phyloP scores from a whole-genome alignment of 208 protist genomes.

The Wallacemonas collosoma region DNA sequence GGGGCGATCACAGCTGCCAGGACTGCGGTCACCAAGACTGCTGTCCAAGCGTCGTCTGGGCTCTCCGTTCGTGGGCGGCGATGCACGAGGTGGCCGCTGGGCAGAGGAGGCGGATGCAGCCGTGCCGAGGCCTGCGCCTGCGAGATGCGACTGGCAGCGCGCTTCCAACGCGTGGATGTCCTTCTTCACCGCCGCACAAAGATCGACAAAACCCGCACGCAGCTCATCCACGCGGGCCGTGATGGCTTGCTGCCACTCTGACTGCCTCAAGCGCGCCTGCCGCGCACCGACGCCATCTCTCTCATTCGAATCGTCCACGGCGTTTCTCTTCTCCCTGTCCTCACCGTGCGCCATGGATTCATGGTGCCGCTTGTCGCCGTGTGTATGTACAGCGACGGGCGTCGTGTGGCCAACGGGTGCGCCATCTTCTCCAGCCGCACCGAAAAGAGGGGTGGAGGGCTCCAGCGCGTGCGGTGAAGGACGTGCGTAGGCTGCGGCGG shows the following conservation, averaged over 20 bases:
- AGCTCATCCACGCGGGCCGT: constrained; percentile 35
- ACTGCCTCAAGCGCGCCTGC: constrained; percentile 5
- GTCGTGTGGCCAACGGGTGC: too few relatives aligned
- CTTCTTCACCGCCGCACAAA: constrained; percentile 66
- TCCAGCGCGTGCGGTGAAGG: too few relatives aligned
- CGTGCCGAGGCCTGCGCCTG: constrained; percentile 9
- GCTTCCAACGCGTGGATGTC: constrained; percentile 55
- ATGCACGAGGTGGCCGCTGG: too few relatives aligned
- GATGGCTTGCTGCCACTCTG: neutral
- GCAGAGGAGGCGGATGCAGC: too few relatives aligned
- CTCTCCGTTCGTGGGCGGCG: neutral
- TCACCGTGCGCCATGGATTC: too few relatives aligned
- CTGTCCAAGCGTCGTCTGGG: neutral
- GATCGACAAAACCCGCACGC: constrained; percentile 56
- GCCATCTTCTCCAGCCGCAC: too few relatives aligned
- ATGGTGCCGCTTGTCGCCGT: too few relatives aligned
- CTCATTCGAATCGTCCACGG: too few relatives aligned
- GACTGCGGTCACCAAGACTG: neutral
- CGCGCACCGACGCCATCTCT: neutral
- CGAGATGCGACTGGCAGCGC: constrained; percentile 18
- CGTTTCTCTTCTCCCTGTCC: neutral
- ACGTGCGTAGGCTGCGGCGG: neutral
- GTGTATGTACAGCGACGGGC: too few relatives aligned
- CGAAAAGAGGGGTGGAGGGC: too few relatives aligned
- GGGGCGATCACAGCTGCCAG: constrained; percentile 23